Percentiles rank a stretch among this genome's conserved stretches.
phyloP scores from a whole-genome alignment of 1,284 basidiomycete species.

The Ustanciosporium gigantosporum region DNA sequence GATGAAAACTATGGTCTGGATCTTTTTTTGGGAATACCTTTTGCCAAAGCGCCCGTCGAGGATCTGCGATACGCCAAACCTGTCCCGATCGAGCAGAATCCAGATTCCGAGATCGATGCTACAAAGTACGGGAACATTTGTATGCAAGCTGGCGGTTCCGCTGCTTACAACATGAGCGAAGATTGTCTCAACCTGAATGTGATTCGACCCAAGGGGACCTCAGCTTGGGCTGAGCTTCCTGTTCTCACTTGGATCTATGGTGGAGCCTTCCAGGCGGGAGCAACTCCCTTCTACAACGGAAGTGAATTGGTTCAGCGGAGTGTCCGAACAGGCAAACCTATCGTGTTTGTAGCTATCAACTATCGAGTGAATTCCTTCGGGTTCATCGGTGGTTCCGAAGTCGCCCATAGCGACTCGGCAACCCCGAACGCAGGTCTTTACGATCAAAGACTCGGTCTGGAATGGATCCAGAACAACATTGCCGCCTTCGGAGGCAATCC shows the following conservation, averaged over 20 bases:
- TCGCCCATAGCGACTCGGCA: conserved; percentile 15
- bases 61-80: conserved; percentile 34
- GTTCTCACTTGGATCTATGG: conserved; percentile 40
- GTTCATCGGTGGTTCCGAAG: conserved; percentile 24
- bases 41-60: conserved; percentile 24
- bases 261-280: conserved; percentile 23
- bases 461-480: conserved; percentile 44
- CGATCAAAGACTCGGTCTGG: conserved; percentile 40
- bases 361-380: conserved; percentile 43
- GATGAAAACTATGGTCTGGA: conserved; percentile 14
- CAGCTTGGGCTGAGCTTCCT: conserved; percentile 16
- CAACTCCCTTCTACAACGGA: conserved; percentile 17
- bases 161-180: conserved; percentile 31
- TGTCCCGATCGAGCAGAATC: conserved; percentile 5
- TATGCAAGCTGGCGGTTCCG: conserved; percentile 7
- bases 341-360: conserved; percentile 39
- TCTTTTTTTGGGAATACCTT: conserved; percentile 41
- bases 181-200: conserved; percentile 44
- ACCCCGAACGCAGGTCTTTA: conserved; percentile 35
- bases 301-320: conserved; percentile 32
- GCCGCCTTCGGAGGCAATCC: conserved; percentile 43
- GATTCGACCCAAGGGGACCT: conserved; percentile 18
- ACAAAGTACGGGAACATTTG: conserved; percentile 25
- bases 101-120: conserved; percentile 20
- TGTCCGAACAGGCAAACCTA: conserved; percentile 28